A percentile compares a stretch with the other conserved stretches of the same genome.
These are phyloP conservation scores for Coemansia sp. DNA, from an alignment of 192 early-diverging fungal genomes.

Conservation along the genomic window DNA sequence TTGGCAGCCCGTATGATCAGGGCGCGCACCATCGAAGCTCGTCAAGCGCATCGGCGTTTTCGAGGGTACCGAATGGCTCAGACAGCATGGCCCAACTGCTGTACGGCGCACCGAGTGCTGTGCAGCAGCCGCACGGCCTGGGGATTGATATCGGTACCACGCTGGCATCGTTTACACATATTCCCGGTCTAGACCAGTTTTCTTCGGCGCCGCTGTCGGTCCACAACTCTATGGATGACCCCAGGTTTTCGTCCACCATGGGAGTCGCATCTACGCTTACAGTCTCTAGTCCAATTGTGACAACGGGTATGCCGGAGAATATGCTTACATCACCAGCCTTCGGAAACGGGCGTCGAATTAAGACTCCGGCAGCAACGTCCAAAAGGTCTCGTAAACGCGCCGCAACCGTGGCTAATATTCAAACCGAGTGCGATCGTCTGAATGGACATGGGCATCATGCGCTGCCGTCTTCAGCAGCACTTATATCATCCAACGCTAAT, in stretches of 20 bases:
- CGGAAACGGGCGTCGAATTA: slow-evolving; percentile 3
- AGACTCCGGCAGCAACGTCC: slow-evolving; percentile 22
- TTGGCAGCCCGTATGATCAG: slow-evolving; percentile 32
- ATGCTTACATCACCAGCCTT: slow-evolving; percentile 10
- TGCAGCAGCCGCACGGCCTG: slow-evolving; percentile 13
- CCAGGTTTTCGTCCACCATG: slow-evolving; percentile 17
- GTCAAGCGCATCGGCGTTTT: slow-evolving; percentile 42
- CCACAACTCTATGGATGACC: slow-evolving; percentile 13
- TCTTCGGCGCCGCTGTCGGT: slow-evolving; percentile 20
- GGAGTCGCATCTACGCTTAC: slow-evolving; percentile 3
- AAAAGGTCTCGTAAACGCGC: slow-evolving; percentile 49
- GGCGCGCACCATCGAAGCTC: slow-evolving; percentile 22
- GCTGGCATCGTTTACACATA: slow-evolving; percentile 32
- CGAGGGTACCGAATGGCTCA: slow-evolving; percentile 23
- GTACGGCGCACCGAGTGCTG: slow-evolving; percentile 1
- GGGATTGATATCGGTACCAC: slow-evolving; percentile 38
- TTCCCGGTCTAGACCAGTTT: slow-evolving; percentile 39
- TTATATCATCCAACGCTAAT: slow-evolving; percentile 5
- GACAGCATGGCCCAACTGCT: slow-evolving; percentile 36
- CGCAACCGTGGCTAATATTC: slow-evolving; percentile 40
- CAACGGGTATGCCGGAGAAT: background rate
- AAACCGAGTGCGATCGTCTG: slow-evolving; percentile 12
- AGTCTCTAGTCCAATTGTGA: slow-evolving; percentile 13
- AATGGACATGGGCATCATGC: slow-evolving; percentile 7
- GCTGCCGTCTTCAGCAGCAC: slow-evolving; percentile 13